Evolutionary conservation across 2,329 filamentous ascomycete species (phyloP), one percentile per base, ranked within the genome.

Genomic region (Pleomassaria siparia): DNA sequence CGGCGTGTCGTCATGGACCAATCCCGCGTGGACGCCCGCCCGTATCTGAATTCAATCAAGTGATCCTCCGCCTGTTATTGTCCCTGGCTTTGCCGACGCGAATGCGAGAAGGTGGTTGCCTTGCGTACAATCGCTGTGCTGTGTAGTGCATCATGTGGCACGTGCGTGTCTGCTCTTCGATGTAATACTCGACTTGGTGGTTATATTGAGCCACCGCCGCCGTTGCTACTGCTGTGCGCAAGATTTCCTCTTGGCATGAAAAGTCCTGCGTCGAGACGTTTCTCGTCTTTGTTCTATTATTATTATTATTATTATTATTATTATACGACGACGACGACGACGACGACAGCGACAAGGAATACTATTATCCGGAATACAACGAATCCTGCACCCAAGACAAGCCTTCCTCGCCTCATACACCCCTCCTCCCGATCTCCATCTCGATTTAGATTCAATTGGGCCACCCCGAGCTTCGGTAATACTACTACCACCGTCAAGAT

Each of bases 401-500:
- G 9, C 12, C 32, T 4, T 13, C 16, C 7, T 13, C 32, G 8
- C 12, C 32, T 16, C 12, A 7, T 16, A 18, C 12, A 4, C 5
- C n/a, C 32, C 20, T 35, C 9, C n/a, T n/a, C 28, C n/a, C 28
- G 28, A 7, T 26, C 25, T 26, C 25, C 7, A 7, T 12, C 25
- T 26, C 25, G 12, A 7, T 26, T n/a, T n/a, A 6, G 25, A 26
- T 6, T 13, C 15, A 21, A 43, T 22, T 43, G 40, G 40, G 13
- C 22, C 13, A 10, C 26, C n/a, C 40, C 40, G 5, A 30, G 22
- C 10, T 43, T 33, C 30, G 24, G 24, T 15, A 7, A 7, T 12
- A 26, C 7, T 26, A 18, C 12, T 10, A 36, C 41, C 3, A 26
- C 41, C 2, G 26, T 57, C 37, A 67, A 60, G 44, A 69, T 69